Percentiles rank a stretch among this genome's conserved stretches.
Conservation (phyloP, 306 rosid species). For the Medicago ruthenica region DNA sequence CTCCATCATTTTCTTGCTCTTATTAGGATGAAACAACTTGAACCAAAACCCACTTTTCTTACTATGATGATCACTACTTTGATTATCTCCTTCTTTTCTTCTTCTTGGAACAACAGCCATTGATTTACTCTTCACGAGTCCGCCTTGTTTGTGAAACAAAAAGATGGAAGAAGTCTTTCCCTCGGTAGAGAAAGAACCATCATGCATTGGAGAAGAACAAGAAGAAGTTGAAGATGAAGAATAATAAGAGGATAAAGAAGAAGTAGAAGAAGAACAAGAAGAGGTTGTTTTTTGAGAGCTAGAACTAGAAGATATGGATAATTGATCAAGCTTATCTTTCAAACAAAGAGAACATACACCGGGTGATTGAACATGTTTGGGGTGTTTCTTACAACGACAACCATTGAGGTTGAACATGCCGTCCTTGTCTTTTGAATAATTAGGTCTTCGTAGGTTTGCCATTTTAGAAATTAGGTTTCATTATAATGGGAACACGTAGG, state of each 20-base stretch:
- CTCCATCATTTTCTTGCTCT: constrained; percentile 42
- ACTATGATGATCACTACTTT: background rate
- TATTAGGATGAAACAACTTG: constrained; percentile 60
- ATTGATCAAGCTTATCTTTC: constrained; percentile 57
- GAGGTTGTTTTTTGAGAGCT: constrained; percentile 12
- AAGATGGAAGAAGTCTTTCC: constrained; percentile 37
- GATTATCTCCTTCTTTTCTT: background rate
- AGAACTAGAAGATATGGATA: constrained; percentile 20
- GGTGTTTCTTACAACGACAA: constrained; percentile 73
- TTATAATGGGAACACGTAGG: background rate
- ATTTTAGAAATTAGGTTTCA: constrained; percentile 20
- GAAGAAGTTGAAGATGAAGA: constrained; percentile 63
- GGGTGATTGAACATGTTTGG: constrained; percentile 76
- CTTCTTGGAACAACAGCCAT: constrained; percentile 51
- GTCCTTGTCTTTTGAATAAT: constrained; percentile 42
- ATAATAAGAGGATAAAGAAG: constrained; percentile 58
- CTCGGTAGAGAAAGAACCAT: background rate
- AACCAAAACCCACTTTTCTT: constrained; percentile 70
- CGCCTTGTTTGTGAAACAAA: constrained; percentile 45
- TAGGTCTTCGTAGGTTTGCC: constrained; percentile 42
- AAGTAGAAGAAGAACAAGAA: constrained; percentile 48
- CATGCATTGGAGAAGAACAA: constrained; percentile 57
- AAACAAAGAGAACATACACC: constrained; percentile 90
- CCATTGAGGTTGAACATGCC: constrained; percentile 32
- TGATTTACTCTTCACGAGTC: constrained; percentile 62